Base-by-base conservation (phyloP, 1,284 basidiomycete genomes). In the Tylopilus sp. region DNA sequence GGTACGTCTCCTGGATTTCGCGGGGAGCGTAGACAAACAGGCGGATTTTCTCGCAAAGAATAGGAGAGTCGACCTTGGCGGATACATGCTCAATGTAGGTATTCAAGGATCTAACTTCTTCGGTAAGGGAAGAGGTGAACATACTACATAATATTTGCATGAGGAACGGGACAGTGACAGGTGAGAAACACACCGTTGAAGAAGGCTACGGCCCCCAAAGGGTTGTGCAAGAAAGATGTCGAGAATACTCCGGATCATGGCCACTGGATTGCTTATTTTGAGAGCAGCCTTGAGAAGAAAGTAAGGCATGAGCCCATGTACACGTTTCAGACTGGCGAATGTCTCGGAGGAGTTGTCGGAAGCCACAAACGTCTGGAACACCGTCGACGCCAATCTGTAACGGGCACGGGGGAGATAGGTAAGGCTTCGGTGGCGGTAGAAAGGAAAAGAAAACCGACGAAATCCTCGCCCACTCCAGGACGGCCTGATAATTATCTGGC, bases 191-290 rank as follows among this genome's bases (percentile, higher is more conserved):
- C 55, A 88, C 90, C 91, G 75, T 66, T 97, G 95, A 13, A 97
- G 74, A 25, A 99, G 75, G 66, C 91, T 95, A 55, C 84, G 83
- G 6, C 93, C 92, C 8, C 96, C 96, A 65, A 99, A 99, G 1
- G 97, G 97, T 61, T 95, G 87, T 1, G 96, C 97, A n/a, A 98
- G 78, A 74, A 99, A 99, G 33, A 99, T 79, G 62, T 99, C 97
- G 48, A 99, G 76, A 3, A 97, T 78, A 48, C 73, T 81, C 56
- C 96, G 81, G 59, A 99, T 94, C 96, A 99, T 99, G 13, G 84
- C 82, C 57, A 99, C 87, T 1, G 96, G 96, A 68, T 98, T 99
- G 49, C 91, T 96, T 56, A 99, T 90, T 67, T 84, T 89, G 54
- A 99, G 73, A 16, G 94, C 89, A 6, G 91, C 81, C 66, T 94